Evolutionary conservation across 2,329 filamentous ascomycete genomes (phyloP), one percentile per base, ranked within the genome.

Genomic region (Domatiomyces globalis): DNA sequence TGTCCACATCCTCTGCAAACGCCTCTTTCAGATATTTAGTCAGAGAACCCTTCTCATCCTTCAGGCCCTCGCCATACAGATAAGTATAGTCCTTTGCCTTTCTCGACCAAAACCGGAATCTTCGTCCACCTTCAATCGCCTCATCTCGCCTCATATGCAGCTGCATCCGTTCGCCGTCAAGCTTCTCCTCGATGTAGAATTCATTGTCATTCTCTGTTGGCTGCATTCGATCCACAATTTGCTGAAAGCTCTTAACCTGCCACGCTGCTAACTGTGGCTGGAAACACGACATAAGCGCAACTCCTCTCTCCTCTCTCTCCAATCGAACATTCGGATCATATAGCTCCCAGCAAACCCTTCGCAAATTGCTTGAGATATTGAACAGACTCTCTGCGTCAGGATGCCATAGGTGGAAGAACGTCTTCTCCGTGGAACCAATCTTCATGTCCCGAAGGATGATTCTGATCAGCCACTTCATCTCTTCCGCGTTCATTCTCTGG

Each of bases 111-210:
- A 94, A 98, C 29, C 74, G 75, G 65, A 96, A 95, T 18, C 73
- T 74, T 51, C 75, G 80, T 0, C 87, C 86, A 0, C 88, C 87
- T 0, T 79, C 76, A 0, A 80, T 70, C 0, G 67, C 68, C 2
- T 80, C 71, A 58, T 95, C 87, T 52, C 84, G 74, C 10, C 79
- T 68, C 84, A 96, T 89, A 66, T 98, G 92, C 64, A 98, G 76
- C 66, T 98, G 92, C 83, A 98, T 95, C 22, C 92, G 80, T 68
- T 98, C 92, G 1, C 92, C 92, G 60, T 98, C 92, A 7, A 98
- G 73, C 67, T 98, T 98, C 69, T 98, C 92, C 66, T 98, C 92
- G 46, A 96, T 92, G 88, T 89, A 96, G 63, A 94, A 98, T 7
- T 84, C 80, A 0, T 76, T 73, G 49, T 94, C 82, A 0, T 86